Evolutionary conservation across 441 rosid species (phyloP), one percentile per base, ranked within the genome.

Genomic region (Aleurites moluccanus): DNA sequence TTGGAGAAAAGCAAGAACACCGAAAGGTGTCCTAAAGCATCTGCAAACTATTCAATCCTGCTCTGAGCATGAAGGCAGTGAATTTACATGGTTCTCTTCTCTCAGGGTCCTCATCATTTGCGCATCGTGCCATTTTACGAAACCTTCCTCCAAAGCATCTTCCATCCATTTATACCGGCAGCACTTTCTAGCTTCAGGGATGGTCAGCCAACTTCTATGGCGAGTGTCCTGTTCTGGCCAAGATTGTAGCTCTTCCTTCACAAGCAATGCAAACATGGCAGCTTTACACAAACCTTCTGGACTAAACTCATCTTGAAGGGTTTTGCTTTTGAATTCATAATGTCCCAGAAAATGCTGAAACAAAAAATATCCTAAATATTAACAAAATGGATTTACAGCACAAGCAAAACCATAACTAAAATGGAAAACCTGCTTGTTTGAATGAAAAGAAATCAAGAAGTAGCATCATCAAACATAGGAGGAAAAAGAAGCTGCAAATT

Each of bases 81-180:
- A 67, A 67, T 27, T 71, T 44, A 61, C 55, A 20, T 33, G 30
- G 21, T 50, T 64, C 67, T 69, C 56, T 63, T 49, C 57, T 35
- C 70, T 70, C 44, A 72, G 21, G 59, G 53, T 56, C 55, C 47
- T 72, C 23, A 52, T 18, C 64, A 65, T 73, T 60, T 76, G 78
- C 30, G 67, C 73, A 1, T 69, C 69, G 64, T 74, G 83, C 84
- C 85, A 85, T 73, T 74, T 78, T 52, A 60, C 35, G 79, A 81
- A 83, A 70, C 85, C 80, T 67, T 80, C 64, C 74, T 69, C 81
- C 1, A 88, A 79, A 1, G 92, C 97, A 2, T 91, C 89, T 69
- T 84, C 89, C 98, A 93, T 93, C 97, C 91, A 88, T 10, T 90
- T 82, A 75, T 91, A 86, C 76, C 96, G 87, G 78, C 94, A 90